phyloP scores from a whole-genome alignment of 2,329 filamentous ascomycete species.

The Paraphaeosphaeria minitans region DNA sequence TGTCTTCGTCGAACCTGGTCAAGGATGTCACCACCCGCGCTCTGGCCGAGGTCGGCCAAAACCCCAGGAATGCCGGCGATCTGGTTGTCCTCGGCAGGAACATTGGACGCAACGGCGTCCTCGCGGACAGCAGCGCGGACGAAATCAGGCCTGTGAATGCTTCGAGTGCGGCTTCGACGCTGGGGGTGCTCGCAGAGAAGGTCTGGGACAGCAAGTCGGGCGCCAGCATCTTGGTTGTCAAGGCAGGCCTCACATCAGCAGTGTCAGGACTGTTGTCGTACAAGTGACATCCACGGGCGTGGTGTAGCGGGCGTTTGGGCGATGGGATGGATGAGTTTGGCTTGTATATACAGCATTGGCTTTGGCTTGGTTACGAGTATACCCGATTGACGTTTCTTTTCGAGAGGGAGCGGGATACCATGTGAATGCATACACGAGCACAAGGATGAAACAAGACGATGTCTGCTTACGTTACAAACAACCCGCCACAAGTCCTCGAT shows the following conservation, averaged over 20 bases:
- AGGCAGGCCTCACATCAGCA: constrained; percentile 53
- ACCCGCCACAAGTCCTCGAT: not conserved
- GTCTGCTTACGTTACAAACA: not conserved
- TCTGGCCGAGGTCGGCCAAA: constrained; percentile 63
- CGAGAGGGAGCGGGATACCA: not conserved
- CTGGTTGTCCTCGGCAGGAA: constrained; percentile 69
- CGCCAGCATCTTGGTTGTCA: constrained; percentile 72
- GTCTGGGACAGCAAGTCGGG: constrained; percentile 64
- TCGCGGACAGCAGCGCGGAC: constrained; percentile 40
- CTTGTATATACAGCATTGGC: not conserved
- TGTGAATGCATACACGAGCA: not conserved
- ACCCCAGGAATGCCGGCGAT: constrained; percentile 70
- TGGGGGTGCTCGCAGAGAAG: constrained; percentile 66
- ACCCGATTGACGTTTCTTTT: not conserved
- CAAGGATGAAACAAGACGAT: not conserved
- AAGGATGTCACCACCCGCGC: constrained; percentile 60
- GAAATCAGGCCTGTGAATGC: constrained; percentile 44
- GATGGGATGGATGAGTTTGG: not conserved
- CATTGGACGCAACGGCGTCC: constrained; percentile 27
- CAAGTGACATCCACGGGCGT: not conserved
- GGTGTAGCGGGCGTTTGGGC: not conserved
- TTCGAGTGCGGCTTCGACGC: constrained; percentile 48
- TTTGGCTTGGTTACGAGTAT: not conserved
- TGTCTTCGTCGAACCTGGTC: constrained; percentile 42
- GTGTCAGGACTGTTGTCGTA: not conserved